phyloP scores from a whole-genome alignment of 106 monocot genomes.

The Xerophyta viscosa region DNA sequence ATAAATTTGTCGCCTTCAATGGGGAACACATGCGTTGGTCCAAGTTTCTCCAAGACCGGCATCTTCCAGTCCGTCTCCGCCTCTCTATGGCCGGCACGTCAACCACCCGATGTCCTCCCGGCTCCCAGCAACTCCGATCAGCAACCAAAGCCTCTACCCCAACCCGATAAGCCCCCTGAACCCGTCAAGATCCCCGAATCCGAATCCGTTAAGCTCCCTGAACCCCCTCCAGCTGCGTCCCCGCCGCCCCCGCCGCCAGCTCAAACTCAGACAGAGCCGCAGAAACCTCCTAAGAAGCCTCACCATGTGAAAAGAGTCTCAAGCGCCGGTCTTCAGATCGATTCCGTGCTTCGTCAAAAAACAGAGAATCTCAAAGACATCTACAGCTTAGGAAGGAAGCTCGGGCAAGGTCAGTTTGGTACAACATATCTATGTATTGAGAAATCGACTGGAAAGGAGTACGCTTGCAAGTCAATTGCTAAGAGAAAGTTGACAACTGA shows the following conservation, averaged over 20 bases:
- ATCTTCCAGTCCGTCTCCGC: slow-evolving; percentile 2
- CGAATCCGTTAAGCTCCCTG: no score
- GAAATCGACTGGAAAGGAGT: slow-evolving; percentile 1
- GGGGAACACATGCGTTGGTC: slow-evolving; percentile 5
- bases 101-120: background rate
- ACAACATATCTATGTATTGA: background rate
- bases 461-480: slow-evolving; percentile 3
- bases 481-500: slow-evolving; percentile 2
- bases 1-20: background rate
- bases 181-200: slow-evolving; percentile 1
- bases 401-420: slow-evolving; percentile 1
- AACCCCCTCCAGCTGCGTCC: no score
- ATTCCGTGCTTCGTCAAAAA: background rate
- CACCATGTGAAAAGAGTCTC: slow-evolving; percentile 3
- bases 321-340: background rate
- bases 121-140: no score
- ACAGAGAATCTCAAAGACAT: slow-evolving; percentile 2
- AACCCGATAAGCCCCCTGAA: background rate
- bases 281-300: background rate
- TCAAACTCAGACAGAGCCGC: background rate
- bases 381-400: slow-evolving; percentile 1
- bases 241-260: no score
- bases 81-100: background rate
- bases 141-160: no score
- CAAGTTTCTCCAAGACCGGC: background rate